Percentiles rank a stretch among this genome's conserved stretches.
Conservation (phyloP, 202 grass and related monocot genomes). For the Panicum virgatum region DNA sequence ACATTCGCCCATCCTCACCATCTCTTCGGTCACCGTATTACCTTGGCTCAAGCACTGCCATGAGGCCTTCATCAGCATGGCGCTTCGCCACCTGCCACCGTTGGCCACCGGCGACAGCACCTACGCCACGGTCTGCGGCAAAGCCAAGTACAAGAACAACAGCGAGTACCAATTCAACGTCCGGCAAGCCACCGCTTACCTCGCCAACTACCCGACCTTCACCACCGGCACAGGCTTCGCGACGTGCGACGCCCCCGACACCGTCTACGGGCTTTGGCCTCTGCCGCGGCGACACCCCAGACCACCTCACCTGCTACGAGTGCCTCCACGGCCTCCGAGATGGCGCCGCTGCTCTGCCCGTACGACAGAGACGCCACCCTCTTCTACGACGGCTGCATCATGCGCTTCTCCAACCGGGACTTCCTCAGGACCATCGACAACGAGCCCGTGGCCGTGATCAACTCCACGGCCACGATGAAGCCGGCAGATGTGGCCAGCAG, state of each 20-base stretch:
- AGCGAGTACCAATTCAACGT: conserved; percentile 20
- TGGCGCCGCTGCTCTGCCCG: conserved; percentile 26
- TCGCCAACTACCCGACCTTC: not conserved
- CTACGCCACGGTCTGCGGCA: conserved; percentile 19
- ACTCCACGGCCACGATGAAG: conserved; percentile 13
- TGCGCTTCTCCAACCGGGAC: conserved; percentile 53
- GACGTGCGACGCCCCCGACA: conserved; percentile 15
- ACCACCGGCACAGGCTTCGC: not conserved
- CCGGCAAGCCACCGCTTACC: not conserved
- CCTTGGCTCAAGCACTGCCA: not conserved
- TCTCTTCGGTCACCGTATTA: too few species aligned
- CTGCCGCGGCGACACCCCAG: conserved; percentile 52
- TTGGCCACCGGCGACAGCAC: not conserved
- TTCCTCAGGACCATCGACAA: conserved; percentile 37
- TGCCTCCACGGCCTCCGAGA: conserved; percentile 31
- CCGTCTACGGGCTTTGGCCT: conserved; percentile 46
- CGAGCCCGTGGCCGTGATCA: not conserved
- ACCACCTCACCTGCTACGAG: conserved; percentile 37
- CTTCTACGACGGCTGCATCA: conserved; percentile 50
- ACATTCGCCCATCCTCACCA: too few species aligned
- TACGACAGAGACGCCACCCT: conserved; percentile 36
- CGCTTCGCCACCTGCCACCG: not conserved
- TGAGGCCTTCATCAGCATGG: not conserved
- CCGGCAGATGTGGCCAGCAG: not conserved
- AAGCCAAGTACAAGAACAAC: not conserved